Base-by-base conservation (phyloP, 257 asterid genomes). In the Solanum bulbocastanum region DNA sequence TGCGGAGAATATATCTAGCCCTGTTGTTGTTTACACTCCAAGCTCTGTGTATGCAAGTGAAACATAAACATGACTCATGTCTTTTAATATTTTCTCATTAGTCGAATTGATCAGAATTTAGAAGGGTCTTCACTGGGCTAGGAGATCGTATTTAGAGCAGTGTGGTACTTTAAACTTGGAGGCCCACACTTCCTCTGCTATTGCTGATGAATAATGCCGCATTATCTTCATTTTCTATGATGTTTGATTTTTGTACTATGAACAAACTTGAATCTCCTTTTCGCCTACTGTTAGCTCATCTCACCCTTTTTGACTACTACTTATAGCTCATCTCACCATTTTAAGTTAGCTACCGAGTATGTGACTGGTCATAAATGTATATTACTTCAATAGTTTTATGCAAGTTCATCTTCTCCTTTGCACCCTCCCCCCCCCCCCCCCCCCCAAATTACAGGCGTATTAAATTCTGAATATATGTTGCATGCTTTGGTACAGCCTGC, bases 401-500 rank as follows among this genome's bases (percentile, higher is more conserved):
- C 37, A 23, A 65, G 36, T 62, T 84, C 87, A 32, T 62, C 20
- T 84, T 84, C 58, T 60, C 37, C 30, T 36, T 25, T 23, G 58
- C 56, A 37, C 33, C 58, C 35, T 58, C n/a, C 20, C n/a, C n/a
- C 66, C 3, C 42, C 11, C 5, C 5, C 62, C 52, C 44, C 32
- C 15, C 8, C 32, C 8, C 10, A 22, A 22, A 14, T 85, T 62
- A 25, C 44, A 30, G 44, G 27, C 9, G 35, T 85, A 86, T 22
- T 22, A 82, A 73, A 49, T 36, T 46, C 87, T 89, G 66, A 84
- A 30, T 71, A 30, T 71, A 27, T 33, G 58, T 68, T 36, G 46
- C 58, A 32, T 89, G 76, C 86, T 39, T 75, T 85, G 25, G 39
- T 92, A 92, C 93, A 95, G 98, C 90, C 73, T 89, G 88, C 94